These are phyloP conservation scores for Apiospora malaysiana DNA, from an alignment of 2,329 filamentous ascomycete genomes.

Conservation along the genomic window DNA sequence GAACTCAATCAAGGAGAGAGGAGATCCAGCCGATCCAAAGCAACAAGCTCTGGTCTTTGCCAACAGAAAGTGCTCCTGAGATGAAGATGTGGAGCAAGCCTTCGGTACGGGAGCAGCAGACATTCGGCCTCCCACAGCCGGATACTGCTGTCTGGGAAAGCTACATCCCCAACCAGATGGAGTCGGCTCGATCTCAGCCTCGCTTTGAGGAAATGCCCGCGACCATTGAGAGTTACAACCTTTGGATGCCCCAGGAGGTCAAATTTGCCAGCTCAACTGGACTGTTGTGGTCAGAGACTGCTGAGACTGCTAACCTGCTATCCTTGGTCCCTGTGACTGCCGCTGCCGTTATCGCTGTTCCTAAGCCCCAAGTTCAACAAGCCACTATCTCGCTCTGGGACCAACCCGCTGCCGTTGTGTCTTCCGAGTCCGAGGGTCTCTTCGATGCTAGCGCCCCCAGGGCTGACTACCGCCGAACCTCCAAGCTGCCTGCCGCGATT, in stretches of 20 bases:
- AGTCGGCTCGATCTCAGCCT: conserved; percentile 37
- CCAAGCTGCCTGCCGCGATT: conserved; percentile 30
- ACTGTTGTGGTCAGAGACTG: not conserved
- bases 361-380: not conserved
- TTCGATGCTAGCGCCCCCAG: conserved; percentile 31
- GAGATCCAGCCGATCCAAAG: conserved; percentile 19
- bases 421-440: conserved; percentile 26
- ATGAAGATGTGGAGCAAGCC: conserved; percentile 14
- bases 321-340: not conserved
- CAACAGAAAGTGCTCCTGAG: not conserved
- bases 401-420: conserved; percentile 16
- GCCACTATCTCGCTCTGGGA: conserved; percentile 28
- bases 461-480: conserved; percentile 31
- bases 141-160: conserved; percentile 44
- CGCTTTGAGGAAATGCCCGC: conserved; percentile 35
- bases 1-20: conserved; percentile 8
- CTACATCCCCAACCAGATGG: conserved; percentile 38
- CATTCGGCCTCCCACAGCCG: conserved; percentile 42
- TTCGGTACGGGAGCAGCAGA: not conserved
- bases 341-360: not conserved
- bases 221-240: conserved; percentile 43
- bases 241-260: conserved; percentile 39
- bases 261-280: conserved; percentile 24
- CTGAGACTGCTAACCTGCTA: not conserved
- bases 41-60: conserved; percentile 7